Evolutionary conservation across 2,329 filamentous ascomycete genomes (phyloP).

Genomic region (Fusarium keratoplasticum): DNA sequence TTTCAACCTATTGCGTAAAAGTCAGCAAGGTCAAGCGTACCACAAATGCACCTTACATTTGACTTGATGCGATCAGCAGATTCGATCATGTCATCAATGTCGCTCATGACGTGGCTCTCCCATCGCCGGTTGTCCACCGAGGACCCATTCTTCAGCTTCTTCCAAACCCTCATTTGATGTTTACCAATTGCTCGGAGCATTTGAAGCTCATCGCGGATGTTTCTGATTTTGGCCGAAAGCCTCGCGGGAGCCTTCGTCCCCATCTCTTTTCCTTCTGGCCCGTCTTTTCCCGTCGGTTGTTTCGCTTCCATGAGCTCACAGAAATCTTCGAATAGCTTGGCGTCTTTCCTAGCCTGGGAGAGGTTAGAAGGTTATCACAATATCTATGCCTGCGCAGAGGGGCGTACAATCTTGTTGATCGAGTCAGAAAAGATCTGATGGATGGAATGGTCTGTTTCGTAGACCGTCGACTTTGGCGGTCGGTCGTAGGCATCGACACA

Average conservation of each 20-base stretch:
- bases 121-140: background rate
- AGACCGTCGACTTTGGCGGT: background rate
- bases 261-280: background rate
- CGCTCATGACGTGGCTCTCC: background rate
- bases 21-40: background rate
- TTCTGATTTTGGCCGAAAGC: background rate
- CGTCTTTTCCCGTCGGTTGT: background rate
- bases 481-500: background rate
- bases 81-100: background rate
- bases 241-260: background rate
- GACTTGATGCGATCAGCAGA: background rate
- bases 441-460: background rate
- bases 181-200: background rate
- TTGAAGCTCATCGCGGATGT: background rate
- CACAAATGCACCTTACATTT: background rate
- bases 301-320: background rate
- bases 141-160: background rate
- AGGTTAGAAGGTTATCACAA: background rate
- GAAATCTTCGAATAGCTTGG: background rate
- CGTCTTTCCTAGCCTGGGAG: background rate
- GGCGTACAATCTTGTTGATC: background rate
- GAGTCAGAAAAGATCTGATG: background rate
- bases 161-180: background rate
- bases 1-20: background rate
- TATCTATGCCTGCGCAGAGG: fast-evolving